These are phyloP conservation scores for Moringa oleifera DNA, from an alignment of 345 rosid genomes.

Conservation along the genomic window DNA sequence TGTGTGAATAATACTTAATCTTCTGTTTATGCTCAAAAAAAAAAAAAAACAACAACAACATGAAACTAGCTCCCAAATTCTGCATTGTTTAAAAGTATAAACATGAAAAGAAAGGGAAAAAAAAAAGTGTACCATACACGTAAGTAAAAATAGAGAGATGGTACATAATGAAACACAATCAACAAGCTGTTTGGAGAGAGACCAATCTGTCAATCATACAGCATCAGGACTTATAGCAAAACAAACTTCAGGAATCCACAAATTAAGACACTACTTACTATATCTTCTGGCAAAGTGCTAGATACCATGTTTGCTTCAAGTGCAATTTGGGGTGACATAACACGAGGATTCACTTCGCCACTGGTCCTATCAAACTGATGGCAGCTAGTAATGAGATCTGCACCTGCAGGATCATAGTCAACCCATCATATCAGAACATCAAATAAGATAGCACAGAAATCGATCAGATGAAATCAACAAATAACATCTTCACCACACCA, in stretches of 20 bases:
- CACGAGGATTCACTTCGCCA: slow-evolving; percentile 29
- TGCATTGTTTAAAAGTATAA: too few species aligned
- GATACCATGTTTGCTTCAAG: slow-evolving; percentile 24
- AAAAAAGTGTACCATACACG: too few species aligned
- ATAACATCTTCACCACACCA: slow-evolving; percentile 27
- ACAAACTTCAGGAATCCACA: neutral
- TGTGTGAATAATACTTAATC: too few species aligned
- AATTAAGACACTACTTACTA: slow-evolving; percentile 32
- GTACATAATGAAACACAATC: neutral
- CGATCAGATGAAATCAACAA: slow-evolving; percentile 1
- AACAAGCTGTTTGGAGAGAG: neutral
- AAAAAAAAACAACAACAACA: too few species aligned
- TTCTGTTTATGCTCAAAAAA: too few species aligned
- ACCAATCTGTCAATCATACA: slow-evolving; percentile 8
- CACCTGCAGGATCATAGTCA: slow-evolving; percentile 41
- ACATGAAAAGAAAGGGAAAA: too few species aligned
- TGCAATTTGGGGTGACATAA: slow-evolving; percentile 24
- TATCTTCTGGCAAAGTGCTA: slow-evolving; percentile 25
- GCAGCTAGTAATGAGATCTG: slow-evolving; percentile 25
- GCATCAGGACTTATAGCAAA: neutral
- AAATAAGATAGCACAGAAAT: slow-evolving; percentile 6
- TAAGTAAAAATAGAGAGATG: neutral
- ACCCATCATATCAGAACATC: slow-evolving; percentile 10
- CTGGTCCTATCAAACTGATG: slow-evolving; percentile 30
- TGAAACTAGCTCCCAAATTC: too few species aligned